Evolutionary conservation across 352 stramenopile species (phyloP).

Genomic region (Pythium sukuiense): DNA sequence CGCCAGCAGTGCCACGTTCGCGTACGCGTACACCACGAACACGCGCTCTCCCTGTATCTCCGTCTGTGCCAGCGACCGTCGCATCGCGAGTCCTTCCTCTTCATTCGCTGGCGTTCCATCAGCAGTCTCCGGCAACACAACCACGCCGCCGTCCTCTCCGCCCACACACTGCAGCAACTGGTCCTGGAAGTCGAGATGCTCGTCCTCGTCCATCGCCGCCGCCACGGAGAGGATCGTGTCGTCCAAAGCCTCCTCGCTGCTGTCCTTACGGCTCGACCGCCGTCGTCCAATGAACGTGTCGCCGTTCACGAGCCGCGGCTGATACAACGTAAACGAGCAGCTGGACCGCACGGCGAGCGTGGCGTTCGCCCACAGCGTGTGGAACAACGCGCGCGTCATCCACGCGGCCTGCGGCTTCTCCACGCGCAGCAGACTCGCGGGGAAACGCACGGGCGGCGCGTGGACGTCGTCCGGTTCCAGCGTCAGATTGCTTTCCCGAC

Average conservation of each 20-base stretch:
- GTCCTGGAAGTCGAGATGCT: constrained; percentile 42
- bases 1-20: constrained; percentile 31
- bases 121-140: constrained; percentile 40
- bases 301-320: constrained; percentile 16
- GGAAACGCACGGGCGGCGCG: background rate
- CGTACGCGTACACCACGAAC: constrained; percentile 63
- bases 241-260: constrained; percentile 6
- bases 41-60: constrained; percentile 26
- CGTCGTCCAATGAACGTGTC: constrained; percentile 21
- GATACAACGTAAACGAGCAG: constrained; percentile 56
- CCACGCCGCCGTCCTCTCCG: constrained; percentile 39
- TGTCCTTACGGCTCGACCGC: constrained; percentile 9
- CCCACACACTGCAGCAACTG: constrained; percentile 52
- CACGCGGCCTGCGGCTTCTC: constrained; percentile 37
- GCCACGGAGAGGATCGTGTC: constrained; percentile 25
- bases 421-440: background rate
- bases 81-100: constrained; percentile 12
- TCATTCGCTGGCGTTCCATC: constrained; percentile 6
- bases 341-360: constrained; percentile 54
- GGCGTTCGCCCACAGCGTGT: constrained; percentile 61
- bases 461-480: constrained; percentile 33
- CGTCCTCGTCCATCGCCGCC: constrained; percentile 27
- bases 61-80: constrained; percentile 21
- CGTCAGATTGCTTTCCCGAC: constrained; percentile 71
- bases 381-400: constrained; percentile 68